Percentiles rank a stretch among this genome's conserved stretches.
Evolutionary conservation across 2,329 filamentous ascomycete genomes (phyloP).

Genomic region (Xylariaceae sp.): DNA sequence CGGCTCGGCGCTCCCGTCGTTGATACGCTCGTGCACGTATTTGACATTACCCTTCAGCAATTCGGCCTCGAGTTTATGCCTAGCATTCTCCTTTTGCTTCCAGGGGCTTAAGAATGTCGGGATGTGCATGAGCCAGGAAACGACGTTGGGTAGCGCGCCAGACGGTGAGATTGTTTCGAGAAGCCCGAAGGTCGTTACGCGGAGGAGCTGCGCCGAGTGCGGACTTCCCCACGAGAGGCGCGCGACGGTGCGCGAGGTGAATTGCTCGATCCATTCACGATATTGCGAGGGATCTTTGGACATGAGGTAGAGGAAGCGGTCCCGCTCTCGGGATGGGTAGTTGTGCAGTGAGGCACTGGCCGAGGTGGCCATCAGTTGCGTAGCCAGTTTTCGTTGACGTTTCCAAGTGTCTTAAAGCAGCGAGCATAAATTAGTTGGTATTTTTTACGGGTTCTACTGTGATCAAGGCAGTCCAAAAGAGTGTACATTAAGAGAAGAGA

Average conservation of each 20-base stretch:
- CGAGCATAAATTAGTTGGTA: no score
- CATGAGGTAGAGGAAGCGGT: slow-evolving; percentile 43
- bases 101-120: slow-evolving; percentile 40
- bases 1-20: slow-evolving; percentile 32
- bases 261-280: slow-evolving; percentile 44
- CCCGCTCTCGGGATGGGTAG: slow-evolving; percentile 42
- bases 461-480: no score
- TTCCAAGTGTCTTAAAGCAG: slow-evolving; percentile 41
- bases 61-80: slow-evolving; percentile 37
- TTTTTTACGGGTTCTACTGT: no score
- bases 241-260: slow-evolving; percentile 43
- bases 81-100: slow-evolving; percentile 40
- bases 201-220: slow-evolving; percentile 37
- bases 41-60: slow-evolving; percentile 37
- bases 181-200: slow-evolving; percentile 43
- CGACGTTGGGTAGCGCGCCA: slow-evolving; percentile 40
- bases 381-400: slow-evolving; percentile 43
- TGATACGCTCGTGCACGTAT: slow-evolving; percentile 33
- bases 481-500: no score
- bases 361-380: slow-evolving; percentile 40
- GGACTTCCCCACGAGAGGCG: slow-evolving; percentile 44
- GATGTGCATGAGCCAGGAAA: slow-evolving; percentile 37
- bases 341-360: slow-evolving; percentile 36
- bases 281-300: slow-evolving; percentile 39
- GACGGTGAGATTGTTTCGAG: slow-evolving; percentile 44